Conservation (phyloP, 2,329 filamentous ascomycete genomes). For the Fusarium sp. region DNA sequence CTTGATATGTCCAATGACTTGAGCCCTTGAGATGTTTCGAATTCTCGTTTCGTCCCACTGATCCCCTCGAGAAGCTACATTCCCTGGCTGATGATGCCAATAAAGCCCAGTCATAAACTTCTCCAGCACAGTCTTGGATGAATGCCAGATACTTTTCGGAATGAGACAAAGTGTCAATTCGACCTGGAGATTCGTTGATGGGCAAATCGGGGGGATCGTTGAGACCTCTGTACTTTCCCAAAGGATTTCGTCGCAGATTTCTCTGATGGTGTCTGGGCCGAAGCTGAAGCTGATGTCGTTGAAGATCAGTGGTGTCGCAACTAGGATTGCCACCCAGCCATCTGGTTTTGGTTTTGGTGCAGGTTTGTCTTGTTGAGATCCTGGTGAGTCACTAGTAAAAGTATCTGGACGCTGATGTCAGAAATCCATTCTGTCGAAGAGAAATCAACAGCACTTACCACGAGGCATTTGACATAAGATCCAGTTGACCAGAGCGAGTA, state of each 20-base stretch:
- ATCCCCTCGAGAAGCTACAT: not conserved
- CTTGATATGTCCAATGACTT: slow-evolving; percentile 16
- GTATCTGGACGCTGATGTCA: not conserved
- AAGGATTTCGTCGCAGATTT: not conserved
- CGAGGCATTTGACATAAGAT: not conserved
- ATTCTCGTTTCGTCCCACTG: slow-evolving; percentile 13
- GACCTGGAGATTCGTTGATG: slow-evolving; percentile 1
- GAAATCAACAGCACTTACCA: not conserved
- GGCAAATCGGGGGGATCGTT: not conserved
- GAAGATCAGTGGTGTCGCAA: slow-evolving; percentile 1
- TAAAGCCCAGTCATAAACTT: slow-evolving; percentile 20
- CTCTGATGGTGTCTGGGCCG: not conserved
- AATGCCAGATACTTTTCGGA: slow-evolving; percentile 17
- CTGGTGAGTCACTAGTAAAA: not conserved
- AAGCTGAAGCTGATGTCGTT: not conserved
- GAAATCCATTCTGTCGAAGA: fast-evolving
- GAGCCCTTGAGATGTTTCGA: slow-evolving; percentile 5
- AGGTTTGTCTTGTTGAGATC: not conserved
- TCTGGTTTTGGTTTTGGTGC: not conserved
- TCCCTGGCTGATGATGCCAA: slow-evolving; percentile 6
- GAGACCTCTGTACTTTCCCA: slow-evolving; percentile 4
- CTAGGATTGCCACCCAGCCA: slow-evolving; percentile 11
- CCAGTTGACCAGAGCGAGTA: slow-evolving; percentile 8
- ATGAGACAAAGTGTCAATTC: slow-evolving; percentile 19
- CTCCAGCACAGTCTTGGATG: slow-evolving; percentile 12